These are phyloP conservation scores for Schwanniomyces sp. DNA, from an alignment of 805 yeast genomes.

Conservation along the genomic window DNA sequence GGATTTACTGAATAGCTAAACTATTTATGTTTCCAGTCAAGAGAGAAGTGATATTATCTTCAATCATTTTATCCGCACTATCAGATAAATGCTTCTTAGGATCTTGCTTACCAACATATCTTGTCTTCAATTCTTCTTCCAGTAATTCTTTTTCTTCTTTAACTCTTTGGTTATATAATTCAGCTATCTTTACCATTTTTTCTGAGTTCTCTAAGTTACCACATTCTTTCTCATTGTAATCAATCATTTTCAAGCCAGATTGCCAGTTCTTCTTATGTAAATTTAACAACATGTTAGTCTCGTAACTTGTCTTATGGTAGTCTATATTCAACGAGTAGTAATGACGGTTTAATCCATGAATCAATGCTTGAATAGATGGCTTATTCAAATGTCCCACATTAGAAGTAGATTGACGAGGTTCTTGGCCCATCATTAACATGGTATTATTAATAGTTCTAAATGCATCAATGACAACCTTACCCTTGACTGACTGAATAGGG, in stretches of 20 bases:
- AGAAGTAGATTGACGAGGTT: conserved; percentile 96
- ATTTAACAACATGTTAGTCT: conserved; percentile 90
- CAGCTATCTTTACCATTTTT: conserved; percentile 85
- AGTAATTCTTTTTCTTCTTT: conserved; percentile 87
- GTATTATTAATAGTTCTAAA: conserved; percentile 90
- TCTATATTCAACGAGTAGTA: conserved; percentile 94
- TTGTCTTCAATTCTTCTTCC: conserved; percentile 87
- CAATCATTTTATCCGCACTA: conserved; percentile 81
- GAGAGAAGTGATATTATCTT: conserved; percentile 85
- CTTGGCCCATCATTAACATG: conserved; percentile 90
- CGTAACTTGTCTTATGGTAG: conserved; percentile 88
- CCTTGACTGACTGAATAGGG: conserved; percentile 98
- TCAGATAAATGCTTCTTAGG: conserved; percentile 96
- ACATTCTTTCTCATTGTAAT: conserved; percentile 76
- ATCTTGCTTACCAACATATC: conserved; percentile 98
- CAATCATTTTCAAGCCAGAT: conserved; percentile 76
- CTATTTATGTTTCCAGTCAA: conserved; percentile 88
- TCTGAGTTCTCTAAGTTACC: conserved; percentile 71
- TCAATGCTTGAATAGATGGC: conserved; percentile 94
- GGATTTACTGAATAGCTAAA: conserved; percentile 71
- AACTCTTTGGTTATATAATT: conserved; percentile 84
- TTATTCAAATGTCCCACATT: conserved; percentile 93
- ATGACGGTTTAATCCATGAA: conserved; percentile 95
- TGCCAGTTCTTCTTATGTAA: conserved; percentile 97
- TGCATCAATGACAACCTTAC: conserved; percentile 98